phyloP scores from a whole-genome alignment of 78 protist species.

The Guillardia theta region DNA sequence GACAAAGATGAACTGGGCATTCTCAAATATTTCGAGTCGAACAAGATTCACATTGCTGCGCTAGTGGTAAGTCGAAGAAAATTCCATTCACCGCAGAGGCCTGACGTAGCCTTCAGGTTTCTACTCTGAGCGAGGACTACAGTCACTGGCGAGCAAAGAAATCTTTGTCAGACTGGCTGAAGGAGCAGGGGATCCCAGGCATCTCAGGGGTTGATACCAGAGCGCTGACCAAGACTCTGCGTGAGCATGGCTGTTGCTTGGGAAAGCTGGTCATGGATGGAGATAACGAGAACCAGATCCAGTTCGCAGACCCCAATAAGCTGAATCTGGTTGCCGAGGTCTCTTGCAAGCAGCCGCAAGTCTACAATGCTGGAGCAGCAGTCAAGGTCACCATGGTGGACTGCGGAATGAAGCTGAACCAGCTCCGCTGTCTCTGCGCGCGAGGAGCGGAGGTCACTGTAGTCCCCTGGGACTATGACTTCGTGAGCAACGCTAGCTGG shows the following conservation, averaged over 20 bases:
- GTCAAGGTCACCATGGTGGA: constrained; percentile 81
- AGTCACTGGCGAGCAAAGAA: constrained; percentile 89
- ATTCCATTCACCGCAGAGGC: not conserved
- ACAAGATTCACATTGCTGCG: constrained; percentile 66
- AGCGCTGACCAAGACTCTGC: constrained; percentile 83
- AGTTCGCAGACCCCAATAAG: constrained; percentile 63
- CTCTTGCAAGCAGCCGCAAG: constrained; percentile 2
- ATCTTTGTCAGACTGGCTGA: constrained; percentile 87
- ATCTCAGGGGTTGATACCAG: constrained; percentile 93
- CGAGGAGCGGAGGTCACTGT: constrained; percentile 85
- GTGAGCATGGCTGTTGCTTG: constrained; percentile 85
- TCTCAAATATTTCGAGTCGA: constrained; percentile 79
- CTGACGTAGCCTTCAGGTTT: constrained; percentile 10
- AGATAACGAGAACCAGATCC: not conserved
- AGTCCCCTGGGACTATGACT: constrained; percentile 94
- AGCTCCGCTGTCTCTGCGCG: constrained; percentile 79
- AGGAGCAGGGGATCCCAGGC: constrained; percentile 83
- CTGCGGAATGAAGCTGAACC: constrained; percentile 89
- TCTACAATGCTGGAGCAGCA: not conserved
- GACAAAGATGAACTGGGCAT: constrained; percentile 70
- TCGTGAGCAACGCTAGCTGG: constrained; percentile 48
- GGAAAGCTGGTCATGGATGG: constrained; percentile 65
- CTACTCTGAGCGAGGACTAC: constrained; percentile 80
- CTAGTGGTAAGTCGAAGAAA: not conserved
- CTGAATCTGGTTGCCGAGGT: constrained; percentile 75